A percentile compares a stretch with the other conserved stretches of the same genome.
These are phyloP conservation scores for Ustilago bromivora DNA, from an alignment of 1,284 basidiomycete genomes.

Conservation along the genomic window DNA sequence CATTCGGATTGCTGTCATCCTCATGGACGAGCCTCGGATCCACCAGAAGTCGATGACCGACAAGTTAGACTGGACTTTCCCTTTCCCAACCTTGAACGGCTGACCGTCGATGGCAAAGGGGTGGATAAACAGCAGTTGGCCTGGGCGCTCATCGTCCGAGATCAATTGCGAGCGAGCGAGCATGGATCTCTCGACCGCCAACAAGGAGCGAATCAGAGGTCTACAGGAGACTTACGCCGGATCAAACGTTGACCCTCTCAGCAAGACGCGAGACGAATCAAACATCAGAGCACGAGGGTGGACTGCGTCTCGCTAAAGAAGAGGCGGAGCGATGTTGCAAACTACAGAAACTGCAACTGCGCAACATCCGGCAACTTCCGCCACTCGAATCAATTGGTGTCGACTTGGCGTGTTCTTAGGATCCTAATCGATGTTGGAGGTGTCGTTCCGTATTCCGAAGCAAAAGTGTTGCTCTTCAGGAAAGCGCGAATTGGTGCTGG, in stretches of 20 bases:
- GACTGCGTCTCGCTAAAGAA: not conserved
- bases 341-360: not conserved
- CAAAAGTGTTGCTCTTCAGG: not conserved
- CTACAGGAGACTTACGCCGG: not conserved
- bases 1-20: not conserved
- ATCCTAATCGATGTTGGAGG: not conserved
- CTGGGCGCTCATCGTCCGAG: not conserved
- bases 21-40: not conserved
- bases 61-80: not conserved
- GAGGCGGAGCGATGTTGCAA: not conserved
- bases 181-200: not conserved
- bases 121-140: not conserved
- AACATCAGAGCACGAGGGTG: not conserved
- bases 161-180: not conserved
- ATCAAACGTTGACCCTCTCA: not conserved
- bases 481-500: too few species aligned
- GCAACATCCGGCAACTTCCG: not conserved
- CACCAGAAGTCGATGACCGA: not conserved
- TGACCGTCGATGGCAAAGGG: not conserved
- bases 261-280: not conserved
- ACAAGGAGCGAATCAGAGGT: not conserved
- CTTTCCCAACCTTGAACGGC: not conserved
- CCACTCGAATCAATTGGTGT: constrained; percentile 1
- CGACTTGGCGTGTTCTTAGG: not conserved
- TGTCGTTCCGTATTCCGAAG: not conserved